Percentiles rank a stretch among this genome's conserved stretches.
Evolutionary conservation across 139 green algal species (phyloP).

Genomic region (Edaphochlamys debaryana): DNA sequence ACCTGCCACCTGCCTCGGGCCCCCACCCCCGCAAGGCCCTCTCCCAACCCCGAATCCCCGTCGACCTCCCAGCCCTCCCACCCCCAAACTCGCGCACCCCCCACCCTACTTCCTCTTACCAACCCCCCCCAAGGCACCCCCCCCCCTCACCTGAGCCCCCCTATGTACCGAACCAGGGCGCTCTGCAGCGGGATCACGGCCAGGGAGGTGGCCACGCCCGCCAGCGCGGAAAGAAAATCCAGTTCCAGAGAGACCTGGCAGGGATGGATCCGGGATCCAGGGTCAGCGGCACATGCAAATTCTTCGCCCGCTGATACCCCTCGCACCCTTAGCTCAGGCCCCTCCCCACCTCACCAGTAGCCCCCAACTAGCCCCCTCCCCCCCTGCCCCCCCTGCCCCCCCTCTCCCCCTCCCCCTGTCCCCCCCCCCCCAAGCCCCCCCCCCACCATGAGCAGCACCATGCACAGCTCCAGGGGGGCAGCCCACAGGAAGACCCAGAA

Average conservation of each 20-base stretch:
- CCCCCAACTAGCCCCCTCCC: not conserved
- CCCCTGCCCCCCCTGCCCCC: too few relatives aligned
- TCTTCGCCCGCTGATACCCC: not conserved
- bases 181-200: constrained; percentile 79
- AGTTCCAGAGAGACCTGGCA: constrained; percentile 71
- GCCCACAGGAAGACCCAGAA: constrained; percentile 79
- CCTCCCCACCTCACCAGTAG: not conserved
- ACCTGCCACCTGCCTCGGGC: too few relatives aligned
- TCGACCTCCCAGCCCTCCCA: too few relatives aligned
- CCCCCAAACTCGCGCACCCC: too few relatives aligned
- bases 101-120: too few relatives aligned
- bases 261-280: too few relatives aligned
- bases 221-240: constrained; percentile 71
- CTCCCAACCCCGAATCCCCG: too few relatives aligned
- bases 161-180: constrained; percentile 69
- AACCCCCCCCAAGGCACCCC: too few relatives aligned
- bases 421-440: too few relatives aligned
- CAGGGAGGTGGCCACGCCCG: constrained; percentile 70
- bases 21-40: too few relatives aligned
- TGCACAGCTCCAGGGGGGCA: constrained; percentile 72
- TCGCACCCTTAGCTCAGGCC: not conserved
- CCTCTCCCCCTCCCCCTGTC: too few relatives aligned
- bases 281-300: not conserved
- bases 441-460: constrained; percentile 80
- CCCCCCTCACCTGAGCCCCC: constrained; percentile 53